Base-by-base conservation (phyloP, 129 eudicot genomes). In the Logfia minima region DNA sequence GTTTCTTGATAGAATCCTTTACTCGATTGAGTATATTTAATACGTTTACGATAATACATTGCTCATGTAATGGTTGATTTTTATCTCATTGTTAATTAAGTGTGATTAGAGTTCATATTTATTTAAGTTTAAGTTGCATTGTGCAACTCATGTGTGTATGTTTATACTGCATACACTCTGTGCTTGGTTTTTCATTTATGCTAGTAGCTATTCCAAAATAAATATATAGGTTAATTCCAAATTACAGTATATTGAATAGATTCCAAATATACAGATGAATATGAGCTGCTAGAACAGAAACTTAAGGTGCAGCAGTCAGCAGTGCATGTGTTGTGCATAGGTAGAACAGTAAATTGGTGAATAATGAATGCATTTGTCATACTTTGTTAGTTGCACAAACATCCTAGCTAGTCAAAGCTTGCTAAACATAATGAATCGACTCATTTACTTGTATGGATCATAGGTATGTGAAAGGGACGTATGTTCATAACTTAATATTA, bases 321-420 rank as follows among this genome's bases (percentile, higher is more conserved):
- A 17, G n/a, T 23, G 74, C 75, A 70, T 29, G 75, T 70, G 62
- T 51, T n/a, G 53, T 48, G 75, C 62, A 26, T 24, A 70, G 61
- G 17, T 51, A 43, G 75, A 60, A 48, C 63, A 70, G 55, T 48
- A 48, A 14, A 48, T 14, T 13, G 43, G 75, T 51, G 75, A 70
- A 51, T 24, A 48, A 48, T 70, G 24, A 70, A 70, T 70, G 14
- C 13, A 70, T 8, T 6, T 70, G 63, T 70, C 62, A 48, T 70
- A 24, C 24, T 70, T 23, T 51, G 74, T 24, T 68, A 19, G 31
- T 37, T 43, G n/a, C 19, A 48, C 59, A 43, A 70, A 43, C 16
- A 48, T 48, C 31, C 61, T 43, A 48, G 51, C 74, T n/a, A 23
- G 60, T 43, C 35, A 70, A 43, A 17, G 52, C 64, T 59, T 59